Conservation (phyloP, 345 rosid species). For the Pelargonium nanum region DNA sequence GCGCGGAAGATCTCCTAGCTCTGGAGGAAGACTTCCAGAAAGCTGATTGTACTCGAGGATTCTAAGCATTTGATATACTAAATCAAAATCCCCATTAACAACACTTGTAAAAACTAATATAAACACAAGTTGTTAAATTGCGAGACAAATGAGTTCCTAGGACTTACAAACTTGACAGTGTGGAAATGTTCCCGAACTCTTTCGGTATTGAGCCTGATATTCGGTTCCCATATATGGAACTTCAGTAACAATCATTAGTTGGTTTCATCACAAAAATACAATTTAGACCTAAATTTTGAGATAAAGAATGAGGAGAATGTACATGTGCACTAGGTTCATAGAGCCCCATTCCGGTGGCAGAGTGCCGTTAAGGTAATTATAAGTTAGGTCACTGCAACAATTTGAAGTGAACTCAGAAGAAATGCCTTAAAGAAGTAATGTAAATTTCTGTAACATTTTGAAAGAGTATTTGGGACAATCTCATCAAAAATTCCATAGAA, state of each 20-base stretch:
- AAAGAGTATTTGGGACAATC: neutral
- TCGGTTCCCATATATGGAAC: constrained; percentile 37
- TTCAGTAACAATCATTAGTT: constrained; percentile 9
- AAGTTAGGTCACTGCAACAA: constrained; percentile 31
- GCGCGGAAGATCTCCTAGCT: constrained; percentile 21
- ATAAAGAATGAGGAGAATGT: neutral
- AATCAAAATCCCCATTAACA: neutral
- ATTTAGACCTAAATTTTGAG: neutral
- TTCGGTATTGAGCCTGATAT: constrained; percentile 40
- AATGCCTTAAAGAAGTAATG: neutral
- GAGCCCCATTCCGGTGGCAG: constrained; percentile 44
- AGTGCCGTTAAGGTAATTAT: constrained; percentile 45
- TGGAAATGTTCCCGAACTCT: constrained; percentile 36
- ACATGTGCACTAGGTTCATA: constrained; percentile 26
- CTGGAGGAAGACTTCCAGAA: constrained; percentile 24
- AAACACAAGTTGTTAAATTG: neutral
- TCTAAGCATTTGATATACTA: constrained; percentile 1
- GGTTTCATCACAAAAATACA: neutral
- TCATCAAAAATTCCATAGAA: too few species aligned
- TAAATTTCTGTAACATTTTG: neutral
- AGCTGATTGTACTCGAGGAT: constrained; percentile 16
- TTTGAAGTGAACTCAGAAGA: constrained; percentile 4
- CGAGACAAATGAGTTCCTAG: neutral
- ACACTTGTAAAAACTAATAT: too few species aligned
- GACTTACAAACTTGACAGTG: constrained; percentile 33